Conservation (phyloP, 805 yeast species). For the Lachancea fermentati region DNA sequence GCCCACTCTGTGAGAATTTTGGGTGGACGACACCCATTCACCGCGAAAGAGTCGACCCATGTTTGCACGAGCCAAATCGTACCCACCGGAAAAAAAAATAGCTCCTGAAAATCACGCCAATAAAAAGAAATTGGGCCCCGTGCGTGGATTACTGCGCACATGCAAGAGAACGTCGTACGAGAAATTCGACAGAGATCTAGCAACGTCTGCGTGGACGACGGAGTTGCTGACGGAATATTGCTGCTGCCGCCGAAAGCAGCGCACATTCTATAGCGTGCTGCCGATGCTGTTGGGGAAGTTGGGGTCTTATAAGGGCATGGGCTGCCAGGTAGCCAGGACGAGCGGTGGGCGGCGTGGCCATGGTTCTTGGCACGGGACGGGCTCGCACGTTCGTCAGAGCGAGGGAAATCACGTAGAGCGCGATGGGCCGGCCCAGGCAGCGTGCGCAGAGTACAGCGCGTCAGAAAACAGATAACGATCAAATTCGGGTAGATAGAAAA, state of each 20-base stretch:
- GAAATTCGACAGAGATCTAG: not conserved
- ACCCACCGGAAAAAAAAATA: not conserved
- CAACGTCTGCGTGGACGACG: not conserved
- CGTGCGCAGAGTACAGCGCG: not conserved
- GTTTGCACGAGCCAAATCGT: not conserved
- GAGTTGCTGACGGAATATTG: not conserved
- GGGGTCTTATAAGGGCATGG: no score
- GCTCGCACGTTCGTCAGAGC: no score
- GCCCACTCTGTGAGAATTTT: not conserved
- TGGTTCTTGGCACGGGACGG: no score
- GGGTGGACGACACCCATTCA: not conserved
- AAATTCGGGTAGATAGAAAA: not conserved
- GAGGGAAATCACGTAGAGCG: no score
- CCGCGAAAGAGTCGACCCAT: not conserved
- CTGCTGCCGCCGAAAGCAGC: not conserved
- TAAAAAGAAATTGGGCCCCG: not conserved
- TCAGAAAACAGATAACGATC: not conserved
- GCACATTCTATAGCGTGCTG: no score
- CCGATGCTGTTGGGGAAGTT: no score
- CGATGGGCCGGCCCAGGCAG: not conserved
- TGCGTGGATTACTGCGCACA: not conserved
- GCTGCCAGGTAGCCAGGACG: no score
- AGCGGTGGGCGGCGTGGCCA: no score
- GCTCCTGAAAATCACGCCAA: not conserved
- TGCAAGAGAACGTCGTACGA: not conserved